Evolutionary conservation across 495 filamentous ascomycete species (phyloP).

Genomic region (Trichoderma virens): DNA sequence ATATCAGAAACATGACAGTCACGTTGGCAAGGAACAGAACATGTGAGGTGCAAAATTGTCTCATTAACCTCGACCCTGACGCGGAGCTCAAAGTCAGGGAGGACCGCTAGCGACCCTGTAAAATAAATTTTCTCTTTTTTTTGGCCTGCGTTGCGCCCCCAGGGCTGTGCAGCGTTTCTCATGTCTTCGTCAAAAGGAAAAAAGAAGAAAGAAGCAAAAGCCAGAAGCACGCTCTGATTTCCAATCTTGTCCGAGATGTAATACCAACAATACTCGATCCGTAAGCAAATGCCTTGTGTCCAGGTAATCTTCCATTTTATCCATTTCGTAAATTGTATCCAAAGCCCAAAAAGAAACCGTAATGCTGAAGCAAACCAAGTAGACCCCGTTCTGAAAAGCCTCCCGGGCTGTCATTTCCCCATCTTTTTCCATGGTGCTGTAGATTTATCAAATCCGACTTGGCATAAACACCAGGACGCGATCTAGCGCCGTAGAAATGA

Average conservation of each 20-base stretch:
- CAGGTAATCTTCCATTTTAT: conserved; percentile 17
- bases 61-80: conserved; percentile 36
- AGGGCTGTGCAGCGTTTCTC: neutral
- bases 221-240: conserved; percentile 5
- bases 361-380: conserved; percentile 24
- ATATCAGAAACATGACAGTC: conserved; percentile 9
- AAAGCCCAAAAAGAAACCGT: conserved; percentile 21
- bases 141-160: neutral
- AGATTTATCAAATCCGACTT: neutral
- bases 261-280: neutral
- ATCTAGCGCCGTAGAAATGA: neutral
- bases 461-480: neutral
- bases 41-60: conserved; percentile 40
- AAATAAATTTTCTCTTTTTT: neutral
- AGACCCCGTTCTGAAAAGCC: neutral
- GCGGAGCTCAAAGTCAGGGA: conserved; percentile 30
- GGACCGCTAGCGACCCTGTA: conserved; percentile 15
- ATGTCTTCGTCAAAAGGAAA: conserved; percentile 11
- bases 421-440: neutral
- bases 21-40: conserved; percentile 11
- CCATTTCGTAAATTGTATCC: neutral
- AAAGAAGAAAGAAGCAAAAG: conserved; percentile 17
- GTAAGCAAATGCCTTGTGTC: neutral
- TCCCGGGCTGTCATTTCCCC: neutral
- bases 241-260: neutral